These are phyloP conservation scores for Populus alba DNA, from an alignment of 345 rosid species.

Conservation along the genomic window DNA sequence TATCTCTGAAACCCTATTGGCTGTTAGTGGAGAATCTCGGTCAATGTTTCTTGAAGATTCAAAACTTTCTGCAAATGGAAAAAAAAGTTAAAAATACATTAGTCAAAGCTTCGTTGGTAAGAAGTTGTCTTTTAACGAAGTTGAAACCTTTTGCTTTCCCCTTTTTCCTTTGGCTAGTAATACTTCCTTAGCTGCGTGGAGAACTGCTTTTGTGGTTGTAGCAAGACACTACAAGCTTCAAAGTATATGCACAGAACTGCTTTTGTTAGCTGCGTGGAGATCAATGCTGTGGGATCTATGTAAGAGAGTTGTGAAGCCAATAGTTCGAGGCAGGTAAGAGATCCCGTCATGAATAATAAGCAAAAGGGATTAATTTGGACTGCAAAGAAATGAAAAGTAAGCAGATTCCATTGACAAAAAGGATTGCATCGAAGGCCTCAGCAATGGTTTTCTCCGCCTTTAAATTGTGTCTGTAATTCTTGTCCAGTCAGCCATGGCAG, in stretches of 20 bases:
- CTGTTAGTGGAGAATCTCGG: constrained; percentile 7
- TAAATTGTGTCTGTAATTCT: neutral
- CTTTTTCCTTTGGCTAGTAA: neutral
- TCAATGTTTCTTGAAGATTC: constrained; percentile 11
- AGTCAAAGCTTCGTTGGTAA: constrained; percentile 8
- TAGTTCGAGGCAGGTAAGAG: neutral
- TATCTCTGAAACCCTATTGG: constrained; percentile 3
- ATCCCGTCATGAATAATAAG: neutral
- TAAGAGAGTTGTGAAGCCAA: neutral
- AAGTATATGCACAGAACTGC: neutral
- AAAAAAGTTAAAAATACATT: neutral
- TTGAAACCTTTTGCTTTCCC: neutral
- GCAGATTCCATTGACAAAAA: too few relatives aligned
- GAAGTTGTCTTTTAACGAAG: constrained; percentile 3
- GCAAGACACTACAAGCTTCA: neutral
- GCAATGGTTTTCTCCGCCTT: neutral
- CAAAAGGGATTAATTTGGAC: neutral
- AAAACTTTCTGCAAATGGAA: constrained; percentile 18
- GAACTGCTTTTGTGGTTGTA: neutral
- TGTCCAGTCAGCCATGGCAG: neutral
- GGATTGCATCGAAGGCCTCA: neutral
- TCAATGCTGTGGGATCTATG: neutral
- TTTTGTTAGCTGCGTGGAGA: neutral
- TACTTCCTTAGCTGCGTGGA: constrained; percentile 17
- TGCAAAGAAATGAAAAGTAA: neutral